These are phyloP conservation scores for Tilletia setariae DNA, from an alignment of 1,284 basidiomycete genomes.

Conservation along the genomic window DNA sequence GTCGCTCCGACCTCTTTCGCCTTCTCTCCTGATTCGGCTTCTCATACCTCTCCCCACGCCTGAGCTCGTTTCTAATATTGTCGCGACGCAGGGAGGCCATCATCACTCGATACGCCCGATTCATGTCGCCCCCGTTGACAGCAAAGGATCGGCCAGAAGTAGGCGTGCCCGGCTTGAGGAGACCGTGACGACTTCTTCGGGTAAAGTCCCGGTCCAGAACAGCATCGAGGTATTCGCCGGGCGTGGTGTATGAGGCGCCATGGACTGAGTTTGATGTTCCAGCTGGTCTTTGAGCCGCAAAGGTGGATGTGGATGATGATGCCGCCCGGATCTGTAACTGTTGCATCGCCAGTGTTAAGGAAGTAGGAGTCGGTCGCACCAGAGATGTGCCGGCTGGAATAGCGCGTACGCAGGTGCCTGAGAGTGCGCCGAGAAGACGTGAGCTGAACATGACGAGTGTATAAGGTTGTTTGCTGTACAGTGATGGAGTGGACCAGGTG, in stretches of 20 bases:
- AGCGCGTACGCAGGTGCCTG: neutral
- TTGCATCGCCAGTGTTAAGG: neutral
- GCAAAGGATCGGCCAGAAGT: slow-evolving; percentile 11
- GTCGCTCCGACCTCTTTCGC: slow-evolving; percentile 48
- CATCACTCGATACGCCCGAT: slow-evolving; percentile 30
- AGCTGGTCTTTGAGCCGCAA: neutral
- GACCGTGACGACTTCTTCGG: neutral
- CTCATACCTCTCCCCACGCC: slow-evolving; percentile 46
- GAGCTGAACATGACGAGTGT: neutral
- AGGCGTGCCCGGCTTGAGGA: neutral
- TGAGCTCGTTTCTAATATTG: slow-evolving; percentile 46
- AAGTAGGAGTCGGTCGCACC: too few species aligned
- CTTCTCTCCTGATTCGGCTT: slow-evolving; percentile 51
- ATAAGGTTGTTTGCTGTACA: neutral
- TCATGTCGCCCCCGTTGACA: slow-evolving; percentile 21
- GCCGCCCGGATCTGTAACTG: neutral
- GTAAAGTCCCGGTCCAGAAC: neutral
- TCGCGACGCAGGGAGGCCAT: slow-evolving; percentile 33
- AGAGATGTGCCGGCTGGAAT: neutral
- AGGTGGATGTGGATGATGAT: neutral
- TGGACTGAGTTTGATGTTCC: neutral
- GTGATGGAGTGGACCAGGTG: neutral
- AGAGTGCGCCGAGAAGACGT: neutral
- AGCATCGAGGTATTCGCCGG: neutral
- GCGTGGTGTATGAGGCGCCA: neutral